A percentile compares a stretch with the other conserved stretches of the same genome.
phyloP scores from a whole-genome alignment of 495 filamentous ascomycete species.

The Aspergillus cavernicola region DNA sequence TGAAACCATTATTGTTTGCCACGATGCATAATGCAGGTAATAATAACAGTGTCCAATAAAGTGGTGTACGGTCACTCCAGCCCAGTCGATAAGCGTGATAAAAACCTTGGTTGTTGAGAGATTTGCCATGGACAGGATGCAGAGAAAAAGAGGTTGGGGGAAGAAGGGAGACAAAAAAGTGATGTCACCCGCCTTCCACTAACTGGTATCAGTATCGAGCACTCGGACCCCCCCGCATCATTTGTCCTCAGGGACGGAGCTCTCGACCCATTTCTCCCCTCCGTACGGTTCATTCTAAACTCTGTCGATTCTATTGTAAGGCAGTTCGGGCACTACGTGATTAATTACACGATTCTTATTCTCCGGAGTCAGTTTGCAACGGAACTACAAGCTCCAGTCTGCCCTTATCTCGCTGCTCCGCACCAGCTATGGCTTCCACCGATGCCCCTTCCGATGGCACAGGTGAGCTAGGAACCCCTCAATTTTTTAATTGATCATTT shows the following conservation, averaged over 20 bases:
- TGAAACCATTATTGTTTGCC: background rate
- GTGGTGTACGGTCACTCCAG: background rate
- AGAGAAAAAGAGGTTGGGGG: background rate
- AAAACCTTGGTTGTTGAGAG: background rate
- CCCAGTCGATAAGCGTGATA: background rate
- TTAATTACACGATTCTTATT: background rate
- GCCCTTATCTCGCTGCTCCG: conserved; percentile 9
- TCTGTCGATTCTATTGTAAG: background rate
- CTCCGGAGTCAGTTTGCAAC: background rate
- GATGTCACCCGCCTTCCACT: conserved; percentile 22
- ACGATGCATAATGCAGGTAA: conserved; percentile 3
- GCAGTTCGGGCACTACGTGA: background rate
- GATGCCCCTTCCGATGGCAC: conserved; percentile 23
- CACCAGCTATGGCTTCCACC: conserved; percentile 14
- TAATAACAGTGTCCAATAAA: background rate
- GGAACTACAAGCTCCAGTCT: too few species aligned
- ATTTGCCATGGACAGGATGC: background rate
- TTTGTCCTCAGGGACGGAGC: conserved; percentile 4
- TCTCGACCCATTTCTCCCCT: conserved; percentile 5
- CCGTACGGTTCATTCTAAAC: background rate
- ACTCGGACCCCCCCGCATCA: conserved; percentile 1
- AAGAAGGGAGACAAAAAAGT: background rate
- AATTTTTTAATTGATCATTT: background rate
- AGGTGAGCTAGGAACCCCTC: conserved; percentile 13
- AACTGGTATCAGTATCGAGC: too few species aligned